A percentile compares a stretch with the other conserved stretches of the same genome.
These are phyloP conservation scores for Pythium vanterpoolii DNA, from an alignment of 352 stramenopile genomes.

Conservation along the genomic window DNA sequence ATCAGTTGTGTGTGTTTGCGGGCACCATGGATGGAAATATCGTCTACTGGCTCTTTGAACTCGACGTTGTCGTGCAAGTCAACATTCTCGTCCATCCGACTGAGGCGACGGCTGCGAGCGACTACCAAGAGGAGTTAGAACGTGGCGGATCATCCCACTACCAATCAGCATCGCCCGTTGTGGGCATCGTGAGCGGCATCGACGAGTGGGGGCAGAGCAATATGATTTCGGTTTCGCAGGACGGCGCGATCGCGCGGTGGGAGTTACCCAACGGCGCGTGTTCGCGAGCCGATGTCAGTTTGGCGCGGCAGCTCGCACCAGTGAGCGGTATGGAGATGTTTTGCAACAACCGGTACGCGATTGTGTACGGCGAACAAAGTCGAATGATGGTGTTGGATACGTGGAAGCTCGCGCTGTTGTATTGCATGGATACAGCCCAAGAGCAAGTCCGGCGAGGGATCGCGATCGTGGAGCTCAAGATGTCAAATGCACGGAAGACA, in stretches of 20 bases:
- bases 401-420: constrained; percentile 68
- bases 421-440: constrained; percentile 73
- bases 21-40: constrained; percentile 62
- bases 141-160: background rate
- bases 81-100: constrained; percentile 51
- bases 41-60: constrained; percentile 71
- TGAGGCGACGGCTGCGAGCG: background rate
- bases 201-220: constrained; percentile 78
- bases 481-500: constrained; percentile 15
- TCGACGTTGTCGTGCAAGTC: constrained; percentile 55
- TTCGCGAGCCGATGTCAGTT: constrained; percentile 39
- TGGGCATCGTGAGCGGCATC: constrained; percentile 62
- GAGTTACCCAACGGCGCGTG: constrained; percentile 66
- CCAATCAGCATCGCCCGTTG: constrained; percentile 29
- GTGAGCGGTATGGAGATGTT: constrained; percentile 72
- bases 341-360: constrained; percentile 62
- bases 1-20: constrained; percentile 68
- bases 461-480: constrained; percentile 52
- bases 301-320: constrained; percentile 59
- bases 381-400: constrained; percentile 78
- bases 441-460: constrained; percentile 77
- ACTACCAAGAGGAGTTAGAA: constrained; percentile 17
- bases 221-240: constrained; percentile 53
- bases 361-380: constrained; percentile 67
- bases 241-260: constrained; percentile 58